Conservation (phyloP, 2,329 filamentous ascomycete species). For the Emmonsia crescens region DNA sequence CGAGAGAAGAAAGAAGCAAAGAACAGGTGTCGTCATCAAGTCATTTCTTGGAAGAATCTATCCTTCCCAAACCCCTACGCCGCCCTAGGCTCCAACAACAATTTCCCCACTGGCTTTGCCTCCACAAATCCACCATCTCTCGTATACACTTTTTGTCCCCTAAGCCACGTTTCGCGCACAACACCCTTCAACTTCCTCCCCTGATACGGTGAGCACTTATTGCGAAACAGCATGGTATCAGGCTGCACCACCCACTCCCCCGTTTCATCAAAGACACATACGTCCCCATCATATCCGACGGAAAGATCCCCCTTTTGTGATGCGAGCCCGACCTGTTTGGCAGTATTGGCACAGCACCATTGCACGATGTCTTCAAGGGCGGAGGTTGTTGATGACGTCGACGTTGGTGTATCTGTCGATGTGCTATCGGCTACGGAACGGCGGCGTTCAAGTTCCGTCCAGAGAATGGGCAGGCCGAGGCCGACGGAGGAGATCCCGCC, state of each 20-base stretch:
- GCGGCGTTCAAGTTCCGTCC: conserved; percentile 56
- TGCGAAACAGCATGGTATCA: conserved; percentile 85
- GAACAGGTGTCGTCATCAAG: not conserved
- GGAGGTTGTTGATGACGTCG: not conserved
- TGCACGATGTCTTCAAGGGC: conserved; percentile 68
- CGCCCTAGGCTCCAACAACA: conserved; percentile 13
- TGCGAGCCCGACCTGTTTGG: conserved; percentile 73
- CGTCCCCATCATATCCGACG: conserved; percentile 76
- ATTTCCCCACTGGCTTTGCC: conserved; percentile 31
- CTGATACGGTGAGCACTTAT: conserved; percentile 85
- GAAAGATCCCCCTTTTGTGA: conserved; percentile 70
- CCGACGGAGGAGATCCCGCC: conserved; percentile 92
- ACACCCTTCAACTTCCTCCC: conserved; percentile 66
- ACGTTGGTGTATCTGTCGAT: conserved; percentile 21
- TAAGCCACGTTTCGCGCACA: conserved; percentile 75
- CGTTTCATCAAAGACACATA: conserved; percentile 85
- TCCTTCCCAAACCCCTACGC: conserved; percentile 13
- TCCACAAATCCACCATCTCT: conserved; percentile 38
- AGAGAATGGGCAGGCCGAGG: conserved; percentile 79
- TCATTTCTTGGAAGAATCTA: conserved; percentile 1
- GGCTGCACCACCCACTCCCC: conserved; percentile 62
- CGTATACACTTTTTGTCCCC: conserved; percentile 64
- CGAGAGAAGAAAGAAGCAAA: not conserved
- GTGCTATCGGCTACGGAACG: not conserved
- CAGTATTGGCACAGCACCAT: conserved; percentile 78